phyloP scores from a whole-genome alignment of 139 green algal genomes.

The Penium margaritaceum region DNA sequence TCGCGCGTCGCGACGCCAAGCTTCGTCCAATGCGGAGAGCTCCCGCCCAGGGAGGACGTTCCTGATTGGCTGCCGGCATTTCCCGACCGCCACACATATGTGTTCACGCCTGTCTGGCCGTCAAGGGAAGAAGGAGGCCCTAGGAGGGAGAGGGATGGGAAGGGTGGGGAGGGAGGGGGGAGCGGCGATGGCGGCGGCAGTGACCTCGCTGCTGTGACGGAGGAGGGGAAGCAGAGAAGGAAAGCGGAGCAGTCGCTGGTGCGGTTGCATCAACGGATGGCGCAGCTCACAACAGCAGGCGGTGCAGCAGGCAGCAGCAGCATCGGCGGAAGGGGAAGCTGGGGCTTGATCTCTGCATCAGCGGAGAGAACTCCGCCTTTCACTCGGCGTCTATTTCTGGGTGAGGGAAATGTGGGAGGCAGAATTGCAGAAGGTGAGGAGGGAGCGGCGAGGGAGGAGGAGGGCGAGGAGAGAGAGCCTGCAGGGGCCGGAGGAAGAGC shows the following conservation, averaged over 20 bases:
- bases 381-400: too few species aligned
- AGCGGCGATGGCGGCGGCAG: too few species aligned
- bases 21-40: conserved; percentile 39
- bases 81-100: conserved; percentile 75
- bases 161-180: too few species aligned
- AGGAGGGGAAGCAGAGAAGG: conserved; percentile 32
- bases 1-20: conserved; percentile 19
- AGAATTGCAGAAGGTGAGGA: background rate
- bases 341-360: background rate
- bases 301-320: background rate
- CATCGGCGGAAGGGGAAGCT: background rate
- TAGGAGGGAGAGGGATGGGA: background rate
- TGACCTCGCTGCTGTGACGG: conserved; percentile 14
- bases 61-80: conserved; percentile 74
- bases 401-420: too few species aligned
- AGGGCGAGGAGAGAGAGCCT: background rate
- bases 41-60: conserved; percentile 62
- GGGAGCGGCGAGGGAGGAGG: background rate
- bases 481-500: too few species aligned
- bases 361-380: background rate
- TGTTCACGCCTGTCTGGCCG: conserved; percentile 41
- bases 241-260: conserved; percentile 33
- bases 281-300: background rate
- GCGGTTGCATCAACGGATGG: conserved; percentile 26
- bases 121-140: too few species aligned